Evolutionary conservation across 2,329 filamentous ascomycete species (phyloP).

Genomic region (Phoma sp.): DNA sequence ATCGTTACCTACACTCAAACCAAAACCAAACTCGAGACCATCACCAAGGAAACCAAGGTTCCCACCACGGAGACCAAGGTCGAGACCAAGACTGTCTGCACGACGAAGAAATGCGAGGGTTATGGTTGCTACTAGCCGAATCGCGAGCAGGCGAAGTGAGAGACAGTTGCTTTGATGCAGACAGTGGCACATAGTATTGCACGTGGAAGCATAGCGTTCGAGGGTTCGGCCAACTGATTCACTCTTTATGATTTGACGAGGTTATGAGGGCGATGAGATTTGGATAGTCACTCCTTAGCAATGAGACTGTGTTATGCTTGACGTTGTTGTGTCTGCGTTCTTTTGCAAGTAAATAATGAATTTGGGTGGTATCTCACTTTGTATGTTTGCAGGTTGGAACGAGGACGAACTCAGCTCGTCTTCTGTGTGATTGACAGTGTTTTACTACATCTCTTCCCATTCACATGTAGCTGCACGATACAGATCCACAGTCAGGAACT

Average conservation of each 20-base stretch:
- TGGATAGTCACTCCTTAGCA: neutral
- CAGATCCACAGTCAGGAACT: too few relatives aligned
- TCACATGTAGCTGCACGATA: too few relatives aligned
- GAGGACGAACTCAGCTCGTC: neutral
- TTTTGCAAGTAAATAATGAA: too few relatives aligned
- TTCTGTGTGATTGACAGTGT: neutral
- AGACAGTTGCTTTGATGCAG: neutral
- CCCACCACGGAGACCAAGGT: conserved; percentile 25
- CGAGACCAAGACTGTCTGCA: conserved; percentile 31
- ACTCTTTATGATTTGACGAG: neutral
- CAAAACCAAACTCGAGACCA: conserved; percentile 6
- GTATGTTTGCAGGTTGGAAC: too few relatives aligned
- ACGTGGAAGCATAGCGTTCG: neutral
- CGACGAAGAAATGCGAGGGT: conserved; percentile 19
- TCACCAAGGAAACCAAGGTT: conserved; percentile 26
- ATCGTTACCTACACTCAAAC: conserved; percentile 23
- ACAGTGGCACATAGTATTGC: neutral
- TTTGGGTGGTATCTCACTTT: too few relatives aligned
- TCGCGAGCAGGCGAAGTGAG: neutral
- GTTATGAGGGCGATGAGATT: neutral
- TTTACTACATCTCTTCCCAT: neutral
- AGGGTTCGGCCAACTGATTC: neutral
- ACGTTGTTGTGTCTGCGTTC: neutral
- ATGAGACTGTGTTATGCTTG: neutral
- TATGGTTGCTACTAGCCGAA: conserved; percentile 14